phyloP scores from a whole-genome alignment of 2,329 filamentous ascomycete species.

The Ampelomyces quisqualis region DNA sequence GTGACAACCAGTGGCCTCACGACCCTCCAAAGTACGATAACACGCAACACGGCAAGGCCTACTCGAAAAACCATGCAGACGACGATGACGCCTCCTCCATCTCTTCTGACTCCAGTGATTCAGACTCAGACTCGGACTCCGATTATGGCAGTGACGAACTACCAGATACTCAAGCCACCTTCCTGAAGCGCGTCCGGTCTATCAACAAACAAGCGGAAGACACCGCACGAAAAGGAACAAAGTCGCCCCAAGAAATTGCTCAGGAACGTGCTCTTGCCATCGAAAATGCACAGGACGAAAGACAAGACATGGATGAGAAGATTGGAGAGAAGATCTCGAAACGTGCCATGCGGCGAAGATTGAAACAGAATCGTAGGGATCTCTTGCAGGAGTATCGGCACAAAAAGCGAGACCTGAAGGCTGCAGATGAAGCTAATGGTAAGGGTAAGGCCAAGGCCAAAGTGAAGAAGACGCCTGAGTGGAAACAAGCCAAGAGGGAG shows the following conservation, averaged over 20 bases:
- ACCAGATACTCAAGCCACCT: conserved; percentile 10
- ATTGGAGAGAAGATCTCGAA: conserved; percentile 20
- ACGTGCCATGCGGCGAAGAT: conserved; percentile 11
- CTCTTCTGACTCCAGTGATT: conserved; percentile 12
- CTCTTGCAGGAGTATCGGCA: conserved; percentile 18
- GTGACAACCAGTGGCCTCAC: conserved; percentile 7
- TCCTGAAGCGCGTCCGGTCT: conserved; percentile 20
- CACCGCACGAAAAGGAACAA: conserved; percentile 28
- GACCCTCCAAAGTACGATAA: conserved; percentile 1
- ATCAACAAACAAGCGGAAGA: conserved; percentile 25
- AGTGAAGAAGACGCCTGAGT: conserved; percentile 24
- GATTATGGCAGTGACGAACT: conserved; percentile 14
- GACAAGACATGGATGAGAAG: conserved; percentile 19
- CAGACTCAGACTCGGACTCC: conserved; percentile 24
- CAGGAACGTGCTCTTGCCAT: conserved; percentile 29
- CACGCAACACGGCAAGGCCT: not conserved
- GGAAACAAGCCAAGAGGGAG: conserved; percentile 25
- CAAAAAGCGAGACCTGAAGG: conserved; percentile 24
- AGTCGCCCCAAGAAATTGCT: conserved; percentile 19
- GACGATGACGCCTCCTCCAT: conserved; percentile 23
- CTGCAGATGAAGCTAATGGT: conserved; percentile 7
- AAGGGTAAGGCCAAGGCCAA: conserved; percentile 23
- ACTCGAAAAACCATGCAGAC: conserved; percentile 6
- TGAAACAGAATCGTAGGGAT: conserved; percentile 14
- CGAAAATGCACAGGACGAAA: conserved; percentile 23